Percentiles rank a stretch among this genome's conserved stretches.
Conservation (phyloP, 177 flowering plant genomes). For the Vitis hybrid region DNA sequence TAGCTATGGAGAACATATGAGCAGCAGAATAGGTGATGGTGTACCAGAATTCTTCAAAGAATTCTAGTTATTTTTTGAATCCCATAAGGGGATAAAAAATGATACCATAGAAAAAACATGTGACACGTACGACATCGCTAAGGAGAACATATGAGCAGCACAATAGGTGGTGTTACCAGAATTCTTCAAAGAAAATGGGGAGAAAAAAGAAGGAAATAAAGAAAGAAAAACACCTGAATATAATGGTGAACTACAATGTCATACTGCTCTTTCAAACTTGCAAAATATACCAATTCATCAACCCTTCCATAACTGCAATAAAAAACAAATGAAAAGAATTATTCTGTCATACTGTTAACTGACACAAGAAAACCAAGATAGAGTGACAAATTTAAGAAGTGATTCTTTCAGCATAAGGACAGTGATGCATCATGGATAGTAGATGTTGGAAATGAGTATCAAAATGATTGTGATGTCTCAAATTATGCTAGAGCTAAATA, state of each 20-base stretch:
- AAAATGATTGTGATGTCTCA: not conserved
- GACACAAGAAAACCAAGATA: not conserved
- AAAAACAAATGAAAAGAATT: constrained; percentile 1
- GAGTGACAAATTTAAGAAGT: not conserved
- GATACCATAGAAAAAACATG: too few species aligned
- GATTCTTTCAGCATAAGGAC: not conserved
- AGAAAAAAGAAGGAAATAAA: not conserved
- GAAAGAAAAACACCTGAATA: constrained; percentile 69
- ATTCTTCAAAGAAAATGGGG: not conserved
- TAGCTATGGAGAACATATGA: too few species aligned
- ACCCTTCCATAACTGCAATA: constrained; percentile 93
- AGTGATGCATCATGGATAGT: not conserved
- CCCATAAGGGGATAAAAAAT: too few species aligned
- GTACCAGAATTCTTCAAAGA: too few species aligned
- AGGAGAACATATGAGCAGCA: too few species aligned
- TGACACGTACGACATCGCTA: too few species aligned
- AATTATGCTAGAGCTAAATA: not conserved
- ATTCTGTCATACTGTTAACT: not conserved
- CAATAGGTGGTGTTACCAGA: too few species aligned
- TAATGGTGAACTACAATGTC: constrained; percentile 95
- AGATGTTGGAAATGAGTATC: not conserved
- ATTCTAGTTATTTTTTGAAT: too few species aligned
- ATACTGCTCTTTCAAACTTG: constrained; percentile 85
- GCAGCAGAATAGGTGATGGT: too few species aligned
- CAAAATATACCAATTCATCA: constrained; percentile 95